These are phyloP conservation scores for Talaromyces proteolyticus DNA, from an alignment of 495 filamentous ascomycete species.

Conservation along the genomic window DNA sequence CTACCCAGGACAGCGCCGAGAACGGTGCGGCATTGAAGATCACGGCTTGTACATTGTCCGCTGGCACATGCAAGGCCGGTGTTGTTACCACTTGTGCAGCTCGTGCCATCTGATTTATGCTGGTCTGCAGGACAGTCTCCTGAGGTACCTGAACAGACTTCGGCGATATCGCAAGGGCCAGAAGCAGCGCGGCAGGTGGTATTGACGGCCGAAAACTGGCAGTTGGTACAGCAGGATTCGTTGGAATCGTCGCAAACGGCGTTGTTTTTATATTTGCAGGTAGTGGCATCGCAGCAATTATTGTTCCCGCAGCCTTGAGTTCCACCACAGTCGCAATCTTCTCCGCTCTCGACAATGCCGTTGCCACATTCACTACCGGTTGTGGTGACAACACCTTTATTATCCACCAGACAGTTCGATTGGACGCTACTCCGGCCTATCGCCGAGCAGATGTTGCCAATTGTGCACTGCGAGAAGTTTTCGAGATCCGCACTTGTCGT, in stretches of 20 bases:
- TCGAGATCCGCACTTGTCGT: constrained; percentile 67
- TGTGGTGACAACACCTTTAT: constrained; percentile 80
- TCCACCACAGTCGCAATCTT: constrained; percentile 96
- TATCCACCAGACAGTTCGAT: constrained; percentile 69
- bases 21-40: constrained; percentile 81
- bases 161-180: constrained; percentile 75
- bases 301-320: constrained; percentile 62
- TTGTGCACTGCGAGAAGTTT: constrained; percentile 76
- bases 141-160: constrained; percentile 70
- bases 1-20: constrained; percentile 72
- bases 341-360: constrained; percentile 89
- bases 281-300: constrained; percentile 75
- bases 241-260: constrained; percentile 86
- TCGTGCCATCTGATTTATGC: constrained; percentile 61
- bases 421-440: constrained; percentile 75
- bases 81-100: constrained; percentile 50
- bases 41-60: constrained; percentile 90
- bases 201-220: constrained; percentile 60
- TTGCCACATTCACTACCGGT: constrained; percentile 87
- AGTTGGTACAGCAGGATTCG: constrained; percentile 81
- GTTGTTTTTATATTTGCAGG: constrained; percentile 75
- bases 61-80: constrained; percentile 72
- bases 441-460: constrained; percentile 95
- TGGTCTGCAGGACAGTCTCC: constrained; percentile 70
- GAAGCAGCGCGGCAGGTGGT: constrained; percentile 76